Percentiles rank a stretch among this genome's conserved stretches.
Conservation (phyloP, 768 basidiomycete species). For the Mycena alexandri region DNA sequence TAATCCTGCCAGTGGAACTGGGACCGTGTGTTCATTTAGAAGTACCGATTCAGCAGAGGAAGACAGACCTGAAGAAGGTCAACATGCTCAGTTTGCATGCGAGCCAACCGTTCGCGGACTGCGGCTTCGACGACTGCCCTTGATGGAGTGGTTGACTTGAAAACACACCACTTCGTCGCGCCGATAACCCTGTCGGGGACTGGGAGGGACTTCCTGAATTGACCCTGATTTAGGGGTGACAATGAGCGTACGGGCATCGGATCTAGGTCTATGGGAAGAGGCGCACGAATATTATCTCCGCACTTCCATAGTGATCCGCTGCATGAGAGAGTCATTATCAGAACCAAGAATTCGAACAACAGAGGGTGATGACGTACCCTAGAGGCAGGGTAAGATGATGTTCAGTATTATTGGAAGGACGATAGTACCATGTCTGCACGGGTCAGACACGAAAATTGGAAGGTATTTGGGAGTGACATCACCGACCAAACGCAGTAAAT, state of each 20-base stretch:
- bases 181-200: slow-evolving; percentile 63
- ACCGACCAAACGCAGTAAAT: slow-evolving; percentile 73
- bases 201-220: slow-evolving; percentile 66
- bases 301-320: slow-evolving; percentile 91
- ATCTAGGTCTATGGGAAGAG: slow-evolving; percentile 27
- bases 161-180: slow-evolving; percentile 91
- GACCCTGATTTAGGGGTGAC: slow-evolving; percentile 63
- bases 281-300: slow-evolving; percentile 85
- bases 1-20: slow-evolving; percentile 89
- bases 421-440: slow-evolving; percentile 67
- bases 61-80: slow-evolving; percentile 78
- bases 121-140: slow-evolving; percentile 70
- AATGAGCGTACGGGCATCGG: not conserved
- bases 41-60: not conserved
- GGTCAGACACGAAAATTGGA: slow-evolving; percentile 16
- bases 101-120: slow-evolving; percentile 75
- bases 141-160: slow-evolving; percentile 64
- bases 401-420: not conserved
- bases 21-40: slow-evolving; percentile 7
- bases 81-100: slow-evolving; percentile 70
- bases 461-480: slow-evolving; percentile 2
- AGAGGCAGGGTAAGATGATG: slow-evolving; percentile 16
- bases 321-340: slow-evolving; percentile 24
- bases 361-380: slow-evolving; percentile 46
- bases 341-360: not conserved